A percentile compares a stretch with the other conserved stretches of the same genome.
Evolutionary conservation across 805 yeast species (phyloP).

Genomic region (Pichia phayaonensis): DNA sequence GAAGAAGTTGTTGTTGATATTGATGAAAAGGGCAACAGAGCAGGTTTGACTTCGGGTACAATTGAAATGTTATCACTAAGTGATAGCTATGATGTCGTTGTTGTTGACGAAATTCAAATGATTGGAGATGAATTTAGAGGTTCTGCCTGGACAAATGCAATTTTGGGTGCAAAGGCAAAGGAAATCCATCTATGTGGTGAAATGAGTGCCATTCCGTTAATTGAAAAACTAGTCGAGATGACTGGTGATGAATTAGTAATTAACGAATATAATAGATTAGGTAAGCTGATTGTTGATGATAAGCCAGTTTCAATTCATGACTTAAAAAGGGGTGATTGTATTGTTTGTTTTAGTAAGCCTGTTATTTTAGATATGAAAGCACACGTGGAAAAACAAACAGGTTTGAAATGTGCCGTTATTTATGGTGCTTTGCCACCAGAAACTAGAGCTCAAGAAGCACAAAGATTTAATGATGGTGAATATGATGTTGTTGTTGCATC

Average conservation of each 20-base stretch:
- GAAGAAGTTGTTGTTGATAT: slow-evolving; percentile 76
- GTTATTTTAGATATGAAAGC: slow-evolving; percentile 63
- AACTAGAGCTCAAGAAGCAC: slow-evolving; percentile 79
- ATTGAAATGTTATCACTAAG: slow-evolving; percentile 83
- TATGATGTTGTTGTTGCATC: slow-evolving; percentile 87
- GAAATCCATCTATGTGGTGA: slow-evolving; percentile 95
- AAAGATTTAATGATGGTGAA: slow-evolving; percentile 66
- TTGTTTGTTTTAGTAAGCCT: slow-evolving; percentile 77
- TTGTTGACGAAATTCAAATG: slow-evolving; percentile 96
- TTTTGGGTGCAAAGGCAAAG: slow-evolving; percentile 77
- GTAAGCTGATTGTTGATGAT: slow-evolving; percentile 53
- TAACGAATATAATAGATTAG: slow-evolving; percentile 65
- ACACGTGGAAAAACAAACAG: slow-evolving; percentile 55
- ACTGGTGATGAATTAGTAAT: slow-evolving; percentile 82
- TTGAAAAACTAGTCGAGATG: slow-evolving; percentile 46
- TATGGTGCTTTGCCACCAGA: slow-evolving; percentile 97
- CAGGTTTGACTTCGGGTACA: slow-evolving; percentile 77
- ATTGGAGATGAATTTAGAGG: slow-evolving; percentile 75
- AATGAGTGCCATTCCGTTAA: slow-evolving; percentile 65
- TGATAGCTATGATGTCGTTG: slow-evolving; percentile 72
- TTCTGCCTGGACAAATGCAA: slow-evolving; percentile 89
- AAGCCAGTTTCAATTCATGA: slow-evolving; percentile 30
- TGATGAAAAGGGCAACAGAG: slow-evolving; percentile 65
- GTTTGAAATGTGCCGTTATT: slow-evolving; percentile 72
- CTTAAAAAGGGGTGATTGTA: slow-evolving; percentile 72